A percentile compares a stretch with the other conserved stretches of the same genome.
Conservation (phyloP, 2,329 filamentous ascomycete genomes). For the Fulvia fulva region DNA sequence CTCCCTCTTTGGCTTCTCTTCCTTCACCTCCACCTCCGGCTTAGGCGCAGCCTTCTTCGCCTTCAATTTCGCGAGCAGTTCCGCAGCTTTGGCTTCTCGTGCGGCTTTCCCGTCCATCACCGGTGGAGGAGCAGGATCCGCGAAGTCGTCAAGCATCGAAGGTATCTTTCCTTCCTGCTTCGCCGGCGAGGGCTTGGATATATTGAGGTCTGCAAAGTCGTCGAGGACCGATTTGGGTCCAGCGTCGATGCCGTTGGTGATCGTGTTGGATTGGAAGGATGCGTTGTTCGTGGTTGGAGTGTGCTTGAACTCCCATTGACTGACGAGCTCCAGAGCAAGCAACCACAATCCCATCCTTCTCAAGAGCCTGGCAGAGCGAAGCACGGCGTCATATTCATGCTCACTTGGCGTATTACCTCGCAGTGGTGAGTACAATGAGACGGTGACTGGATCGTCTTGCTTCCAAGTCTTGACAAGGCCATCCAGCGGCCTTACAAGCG, state of each 20-base stretch:
- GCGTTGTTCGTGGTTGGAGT: constrained; percentile 14
- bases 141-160: constrained; percentile 24
- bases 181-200: background rate
- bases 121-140: constrained; percentile 12
- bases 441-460: constrained; percentile 82
- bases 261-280: constrained; percentile 7
- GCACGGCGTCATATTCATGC: constrained; percentile 56
- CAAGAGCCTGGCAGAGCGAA: constrained; percentile 66
- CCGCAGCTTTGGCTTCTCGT: constrained; percentile 30
- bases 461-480: constrained; percentile 61
- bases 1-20: constrained; percentile 49
- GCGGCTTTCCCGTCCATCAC: constrained; percentile 25
- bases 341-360: constrained; percentile 66
- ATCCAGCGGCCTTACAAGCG: constrained; percentile 67
- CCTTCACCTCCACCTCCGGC: constrained; percentile 26
- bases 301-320: constrained; percentile 73
- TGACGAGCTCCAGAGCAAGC: constrained; percentile 77
- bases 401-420: constrained; percentile 61
- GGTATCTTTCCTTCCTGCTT: constrained; percentile 14
- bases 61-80: constrained; percentile 40
- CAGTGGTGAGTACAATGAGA: constrained; percentile 82
- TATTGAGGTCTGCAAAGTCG: constrained; percentile 13
- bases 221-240: constrained; percentile 25
- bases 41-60: constrained; percentile 39
- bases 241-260: constrained; percentile 10